A percentile compares a stretch with the other conserved stretches of the same genome.
phyloP scores from a whole-genome alignment of 139 green algal genomes.

The Dunaliella primolecta region DNA sequence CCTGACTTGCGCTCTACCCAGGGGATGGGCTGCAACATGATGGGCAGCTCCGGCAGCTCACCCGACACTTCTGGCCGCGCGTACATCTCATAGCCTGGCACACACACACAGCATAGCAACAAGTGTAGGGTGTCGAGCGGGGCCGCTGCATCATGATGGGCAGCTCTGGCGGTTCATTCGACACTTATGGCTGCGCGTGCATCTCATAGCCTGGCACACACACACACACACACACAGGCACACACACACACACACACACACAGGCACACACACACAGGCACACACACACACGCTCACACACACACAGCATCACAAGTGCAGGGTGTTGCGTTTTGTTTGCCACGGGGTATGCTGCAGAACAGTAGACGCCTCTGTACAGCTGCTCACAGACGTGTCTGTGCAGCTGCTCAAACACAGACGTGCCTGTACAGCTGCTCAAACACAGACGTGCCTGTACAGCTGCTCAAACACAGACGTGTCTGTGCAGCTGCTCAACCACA shows the following conservation, averaged over 20 bases:
- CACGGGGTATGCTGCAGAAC: too few relatives aligned
- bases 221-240: neutral
- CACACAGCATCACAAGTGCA: neutral
- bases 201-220: neutral
- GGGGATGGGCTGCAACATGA: slow-evolving; percentile 16
- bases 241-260: neutral
- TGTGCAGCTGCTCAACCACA: too few relatives aligned
- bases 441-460: too few relatives aligned
- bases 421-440: too few relatives aligned
- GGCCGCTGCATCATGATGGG: slow-evolving; percentile 14
- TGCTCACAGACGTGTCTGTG: too few relatives aligned
- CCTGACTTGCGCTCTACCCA: slow-evolving; percentile 18
- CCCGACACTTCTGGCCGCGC: slow-evolving; percentile 8
- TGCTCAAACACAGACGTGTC: too few relatives aligned
- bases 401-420: too few relatives aligned
- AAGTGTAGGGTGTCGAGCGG: too few relatives aligned
- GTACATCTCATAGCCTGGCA: slow-evolving; percentile 2
- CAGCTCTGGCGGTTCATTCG: neutral
- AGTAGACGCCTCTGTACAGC: too few relatives aligned
- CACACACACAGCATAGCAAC: neutral
- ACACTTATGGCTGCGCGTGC: slow-evolving; percentile 9
- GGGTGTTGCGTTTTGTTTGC: too few relatives aligned
- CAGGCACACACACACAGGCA: neutral
- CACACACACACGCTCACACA: neutral
- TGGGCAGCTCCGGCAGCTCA: slow-evolving; percentile 8